Conservation (phyloP, 2,329 filamentous ascomycete genomes). For the Lasiodiplodia theobromae region DNA sequence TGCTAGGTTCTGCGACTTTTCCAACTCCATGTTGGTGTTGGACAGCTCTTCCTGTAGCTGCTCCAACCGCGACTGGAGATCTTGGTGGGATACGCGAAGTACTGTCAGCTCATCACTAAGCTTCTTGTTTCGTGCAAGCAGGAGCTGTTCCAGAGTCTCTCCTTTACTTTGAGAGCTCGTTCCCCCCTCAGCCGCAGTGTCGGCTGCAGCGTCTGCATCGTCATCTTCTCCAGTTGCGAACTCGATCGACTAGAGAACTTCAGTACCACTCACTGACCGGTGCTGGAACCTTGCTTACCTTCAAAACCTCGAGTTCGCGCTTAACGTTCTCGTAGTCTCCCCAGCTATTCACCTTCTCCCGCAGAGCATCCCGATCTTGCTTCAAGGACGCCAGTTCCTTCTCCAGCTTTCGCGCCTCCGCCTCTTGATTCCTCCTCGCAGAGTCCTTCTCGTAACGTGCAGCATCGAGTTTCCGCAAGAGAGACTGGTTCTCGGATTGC, state of each 20-base stretch:
- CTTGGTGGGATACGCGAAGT: constrained; percentile 90
- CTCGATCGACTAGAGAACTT: constrained; percentile 75
- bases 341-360: constrained; percentile 84
- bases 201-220: constrained; percentile 50
- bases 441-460: constrained; percentile 83
- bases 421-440: constrained; percentile 77
- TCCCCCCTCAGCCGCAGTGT: constrained; percentile 43
- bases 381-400: constrained; percentile 76
- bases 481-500: constrained; percentile 89
- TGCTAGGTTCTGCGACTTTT: constrained; percentile 83
- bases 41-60: constrained; percentile 84
- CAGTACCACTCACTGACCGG: constrained; percentile 28
- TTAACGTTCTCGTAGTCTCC: constrained; percentile 96
- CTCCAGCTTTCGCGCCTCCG: constrained; percentile 78
- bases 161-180: constrained; percentile 68
- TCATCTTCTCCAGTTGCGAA: constrained; percentile 88
- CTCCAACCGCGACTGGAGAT: constrained; percentile 81
- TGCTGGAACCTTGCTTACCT: constrained; percentile 54
- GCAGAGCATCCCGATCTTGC: constrained; percentile 81
- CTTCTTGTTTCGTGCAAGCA: constrained; percentile 95
- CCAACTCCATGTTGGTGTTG: constrained; percentile 82
- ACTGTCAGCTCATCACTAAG: constrained; percentile 92
- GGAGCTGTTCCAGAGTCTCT: constrained; percentile 87
- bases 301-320: constrained; percentile 93
- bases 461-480: constrained; percentile 87